Evolutionary conservation across 331 rosid species (phyloP), one percentile per base, ranked within the genome.

Genomic region (Quercus phellos): DNA sequence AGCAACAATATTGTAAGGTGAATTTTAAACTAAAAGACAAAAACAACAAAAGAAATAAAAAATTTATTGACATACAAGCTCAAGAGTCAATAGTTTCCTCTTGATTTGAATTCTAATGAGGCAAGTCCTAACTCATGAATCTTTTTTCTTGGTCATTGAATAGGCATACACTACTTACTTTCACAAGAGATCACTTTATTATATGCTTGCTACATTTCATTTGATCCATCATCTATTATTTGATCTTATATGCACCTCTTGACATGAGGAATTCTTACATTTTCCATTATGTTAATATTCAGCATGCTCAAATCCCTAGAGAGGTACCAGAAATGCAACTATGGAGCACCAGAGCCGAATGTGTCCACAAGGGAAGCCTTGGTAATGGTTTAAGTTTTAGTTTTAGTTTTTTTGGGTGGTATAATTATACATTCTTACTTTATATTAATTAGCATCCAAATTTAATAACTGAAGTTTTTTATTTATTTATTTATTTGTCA

Each of bases 271-370:
- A 55, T 12, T 7, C 50, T 32, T 51, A 61, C 35, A 22, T 61
- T 56, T 32, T 50, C 63, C 26, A 26, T 71, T 3, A 59, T 72
- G n/a, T 79, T 11, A 32, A 59, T 60, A 67, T 79, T 63, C 87
- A 94, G 99, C 96, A 93, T 90, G 99, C 96, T 95, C 82, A 93
- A 90, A 86, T 90, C 99, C 19, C 92, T 95, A 18, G 99, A 95
- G 85, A 91, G 93, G 90, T 95, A 95, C 80, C 98, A 95, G 84
- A 95, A 95, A 83, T 88, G 96, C 87, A 95, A 90, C 90, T 93
- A 91, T 89, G 98, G 96, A 76, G 96, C 94, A 18, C 96, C 99
- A 38, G 99, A 93, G 86, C 68, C 93, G 9, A 87, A 87, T 81
- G 89, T 91, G 22, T 93, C 97, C 30, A 26, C 99, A 78, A 78